Percentiles rank a stretch among this genome's conserved stretches.
phyloP scores from a whole-genome alignment of 805 yeast genomes.

The Debaryomyces maramus region DNA sequence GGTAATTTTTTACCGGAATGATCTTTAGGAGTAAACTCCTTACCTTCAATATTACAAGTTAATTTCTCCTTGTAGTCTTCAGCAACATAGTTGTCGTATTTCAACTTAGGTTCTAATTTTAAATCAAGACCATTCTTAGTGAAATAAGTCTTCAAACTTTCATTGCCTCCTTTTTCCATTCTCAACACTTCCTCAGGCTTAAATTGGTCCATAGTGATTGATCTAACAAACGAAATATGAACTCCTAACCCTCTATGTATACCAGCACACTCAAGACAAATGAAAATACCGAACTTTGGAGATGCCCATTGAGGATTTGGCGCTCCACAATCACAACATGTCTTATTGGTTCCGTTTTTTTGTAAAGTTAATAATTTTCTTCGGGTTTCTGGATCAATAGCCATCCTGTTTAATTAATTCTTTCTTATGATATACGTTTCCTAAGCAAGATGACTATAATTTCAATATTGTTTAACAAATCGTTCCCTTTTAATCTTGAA shows the following conservation, averaged over 20 bases:
- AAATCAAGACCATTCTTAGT: constrained; percentile 68
- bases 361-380: constrained; percentile 75
- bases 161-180: constrained; percentile 96
- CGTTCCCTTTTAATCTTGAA: neutral
- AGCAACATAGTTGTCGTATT: constrained; percentile 90
- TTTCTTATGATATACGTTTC: neutral
- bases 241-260: constrained; percentile 94
- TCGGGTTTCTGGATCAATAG: constrained; percentile 91
- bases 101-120: constrained; percentile 61
- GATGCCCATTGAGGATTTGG: constrained; percentile 99
- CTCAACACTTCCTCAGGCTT: constrained; percentile 85
- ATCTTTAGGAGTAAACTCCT: constrained; percentile 64
- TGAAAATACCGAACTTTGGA: constrained; percentile 95
- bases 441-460: constrained; percentile 1
- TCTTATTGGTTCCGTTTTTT: constrained; percentile 69
- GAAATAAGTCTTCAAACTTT: constrained; percentile 67
- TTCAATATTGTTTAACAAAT: neutral
- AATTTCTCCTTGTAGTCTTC: constrained; percentile 87
- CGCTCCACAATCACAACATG: constrained; percentile 90
- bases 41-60: constrained; percentile 72
- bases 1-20: constrained; percentile 51
- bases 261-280: constrained; percentile 98
- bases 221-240: constrained; percentile 92
- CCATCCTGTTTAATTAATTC: constrained; percentile 40
- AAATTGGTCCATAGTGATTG: constrained; percentile 98